Conservation (phyloP, 1,139 yeast genomes). For the Pichia sp. region DNA sequence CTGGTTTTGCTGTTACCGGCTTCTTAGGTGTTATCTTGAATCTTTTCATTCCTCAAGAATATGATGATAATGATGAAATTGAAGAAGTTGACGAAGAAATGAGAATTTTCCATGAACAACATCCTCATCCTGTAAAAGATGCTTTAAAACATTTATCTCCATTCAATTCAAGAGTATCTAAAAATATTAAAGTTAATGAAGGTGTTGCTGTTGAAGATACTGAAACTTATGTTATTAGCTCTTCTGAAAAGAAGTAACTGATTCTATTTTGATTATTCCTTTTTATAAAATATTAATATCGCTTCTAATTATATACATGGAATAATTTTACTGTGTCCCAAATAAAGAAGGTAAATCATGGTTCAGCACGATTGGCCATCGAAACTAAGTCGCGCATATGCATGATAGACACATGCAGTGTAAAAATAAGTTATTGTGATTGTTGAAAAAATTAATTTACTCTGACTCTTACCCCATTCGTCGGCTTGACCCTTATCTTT, state of each 20-base stretch:
- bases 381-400: no score
- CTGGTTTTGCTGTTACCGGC: constrained; percentile 82
- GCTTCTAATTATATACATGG: neutral
- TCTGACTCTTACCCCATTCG: no score
- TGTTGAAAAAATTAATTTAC: no score
- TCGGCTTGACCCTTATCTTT: no score
- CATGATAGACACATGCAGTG: no score
- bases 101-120: constrained; percentile 12
- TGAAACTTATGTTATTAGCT: constrained; percentile 11
- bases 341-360: no score
- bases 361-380: no score
- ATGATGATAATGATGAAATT: constrained; percentile 48
- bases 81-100: constrained; percentile 25
- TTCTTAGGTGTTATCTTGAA: constrained; percentile 68
- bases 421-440: no score
- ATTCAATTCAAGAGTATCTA: constrained; percentile 10
- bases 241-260: constrained; percentile 18
- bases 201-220: constrained; percentile 15
- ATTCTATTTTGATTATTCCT: neutral
- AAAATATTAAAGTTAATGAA: constrained; percentile 5
- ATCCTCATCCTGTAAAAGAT: constrained; percentile 17
- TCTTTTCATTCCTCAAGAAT: constrained; percentile 62
- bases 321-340: no score
- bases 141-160: constrained; percentile 13
- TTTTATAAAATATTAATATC: neutral